Evolutionary conservation across 75 land plant genomes (phyloP), one percentile per base, ranked within the genome.

Genomic region (Selaginella moellendorffii): DNA sequence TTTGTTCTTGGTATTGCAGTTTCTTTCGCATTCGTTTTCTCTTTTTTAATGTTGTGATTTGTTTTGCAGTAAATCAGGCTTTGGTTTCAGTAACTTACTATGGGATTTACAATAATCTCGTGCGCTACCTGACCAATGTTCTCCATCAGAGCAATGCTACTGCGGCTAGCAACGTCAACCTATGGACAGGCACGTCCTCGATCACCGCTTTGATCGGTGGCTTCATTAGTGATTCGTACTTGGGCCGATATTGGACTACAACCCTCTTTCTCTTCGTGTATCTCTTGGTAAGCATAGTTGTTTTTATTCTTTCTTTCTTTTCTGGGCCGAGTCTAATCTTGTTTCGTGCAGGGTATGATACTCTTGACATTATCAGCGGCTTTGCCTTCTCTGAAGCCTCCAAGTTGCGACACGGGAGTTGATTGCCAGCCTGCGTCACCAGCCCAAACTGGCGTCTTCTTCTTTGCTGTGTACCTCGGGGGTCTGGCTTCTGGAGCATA

Each of bases 201-300:
- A 68, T 83, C 23, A 79, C 81, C 0, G 79, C 85, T 21, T 62
- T 83, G 19, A 60, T 80, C 17, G 86, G 86, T 0, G 86, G 78
- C 20, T 83, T 80, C 66, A 31, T 83, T 2, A 80, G 83, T 0
- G 86, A 83, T 67, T 66, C 82, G 0, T 71, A 71, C 68, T 24
- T 80, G 0, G 86, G 86, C 27, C 76, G 82, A 0, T 80, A 68
- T 19, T 83, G 86, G 86, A 80, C 86, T 2, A 76, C 77, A 61
- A 64, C 76, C 24, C 5, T 80, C 26, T 73, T 78, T 27, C 74
- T 82, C 23, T 26, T 78, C 61, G 67, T 83, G 30, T 83, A 80
- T 28, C 62, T 78, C 54, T 0, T 72, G 75, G 86, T 83, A 78
- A 23, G 63, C 18, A n/a, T n/a, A n/a, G n/a, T n/a, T n/a, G n/a